A percentile compares a stretch with the other conserved stretches of the same genome.
phyloP scores from a whole-genome alignment of 306 rosid species.

The Begonia fuchsioides region DNA sequence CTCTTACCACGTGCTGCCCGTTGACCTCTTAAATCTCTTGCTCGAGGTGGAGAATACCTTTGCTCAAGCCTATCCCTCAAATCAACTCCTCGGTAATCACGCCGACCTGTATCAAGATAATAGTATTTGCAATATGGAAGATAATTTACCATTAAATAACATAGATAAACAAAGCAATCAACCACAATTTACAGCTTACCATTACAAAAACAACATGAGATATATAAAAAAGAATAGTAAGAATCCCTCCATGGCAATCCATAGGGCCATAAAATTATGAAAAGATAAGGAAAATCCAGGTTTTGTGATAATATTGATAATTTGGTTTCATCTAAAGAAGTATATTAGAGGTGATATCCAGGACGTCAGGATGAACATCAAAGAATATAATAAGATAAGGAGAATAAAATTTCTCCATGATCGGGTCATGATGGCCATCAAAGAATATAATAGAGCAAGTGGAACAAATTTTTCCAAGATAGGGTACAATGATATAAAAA shows the following conservation, averaged over 20 bases:
- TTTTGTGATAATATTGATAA: conserved; percentile 38
- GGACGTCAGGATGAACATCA: conserved; percentile 37
- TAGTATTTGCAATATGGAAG: background rate
- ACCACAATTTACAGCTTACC: conserved; percentile 53
- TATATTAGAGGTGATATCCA: conserved; percentile 32
- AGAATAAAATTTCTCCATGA: background rate
- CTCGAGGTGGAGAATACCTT: conserved; percentile 41
- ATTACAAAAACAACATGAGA: conserved; percentile 52
- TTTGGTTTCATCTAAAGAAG: conserved; percentile 29
- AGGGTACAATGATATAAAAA: conserved; percentile 21
- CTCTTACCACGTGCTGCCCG: conserved; percentile 41
- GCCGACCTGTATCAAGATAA: conserved; percentile 39
- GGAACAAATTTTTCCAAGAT: conserved; percentile 34
- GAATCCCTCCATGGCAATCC: conserved; percentile 50
- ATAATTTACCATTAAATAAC: conserved; percentile 7
- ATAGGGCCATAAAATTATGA: conserved; percentile 32
- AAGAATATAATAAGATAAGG: background rate
- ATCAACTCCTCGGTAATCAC: conserved; percentile 49
- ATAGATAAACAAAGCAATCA: conserved; percentile 6
- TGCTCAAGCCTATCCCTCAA: conserved; percentile 76
- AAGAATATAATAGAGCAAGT: conserved; percentile 6
- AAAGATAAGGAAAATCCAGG: conserved; percentile 35
- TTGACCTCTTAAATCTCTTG: conserved; percentile 49
- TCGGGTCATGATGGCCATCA: background rate
- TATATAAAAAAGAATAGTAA: conserved; percentile 57